These are phyloP conservation scores for Strobilomyces confusus DNA, from an alignment of 768 basidiomycete species.

Conservation along the genomic window DNA sequence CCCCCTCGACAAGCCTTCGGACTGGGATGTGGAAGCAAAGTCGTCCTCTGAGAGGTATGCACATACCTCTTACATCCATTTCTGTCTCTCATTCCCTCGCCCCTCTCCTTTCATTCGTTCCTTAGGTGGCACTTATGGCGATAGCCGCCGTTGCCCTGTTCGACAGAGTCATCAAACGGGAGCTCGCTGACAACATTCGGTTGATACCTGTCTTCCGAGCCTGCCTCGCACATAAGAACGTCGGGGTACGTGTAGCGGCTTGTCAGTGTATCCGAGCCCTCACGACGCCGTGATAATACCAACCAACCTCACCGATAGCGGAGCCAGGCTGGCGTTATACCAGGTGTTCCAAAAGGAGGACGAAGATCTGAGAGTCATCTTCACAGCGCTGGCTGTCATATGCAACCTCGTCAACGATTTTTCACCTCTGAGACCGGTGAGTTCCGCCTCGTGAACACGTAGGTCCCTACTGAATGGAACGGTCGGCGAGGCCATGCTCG, in stretches of 20 bases:
- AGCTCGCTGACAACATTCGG: slow-evolving; percentile 55
- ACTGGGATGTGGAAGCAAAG: slow-evolving; percentile 60
- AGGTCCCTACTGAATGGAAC: not conserved
- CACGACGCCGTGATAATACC: slow-evolving; percentile 71
- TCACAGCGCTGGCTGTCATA: slow-evolving; percentile 67
- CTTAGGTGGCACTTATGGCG: slow-evolving; percentile 67
- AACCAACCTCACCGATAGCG: slow-evolving; percentile 82
- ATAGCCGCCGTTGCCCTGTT: slow-evolving; percentile 71
- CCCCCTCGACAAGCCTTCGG: slow-evolving; percentile 40
- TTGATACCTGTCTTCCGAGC: slow-evolving; percentile 52
- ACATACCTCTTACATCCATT: not conserved
- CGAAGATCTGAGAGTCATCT: slow-evolving; percentile 67
- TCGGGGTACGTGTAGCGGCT: slow-evolving; percentile 80
- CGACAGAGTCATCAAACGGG: slow-evolving; percentile 66
- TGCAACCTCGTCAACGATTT: slow-evolving; percentile 88
- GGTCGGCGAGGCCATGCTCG: slow-evolving; percentile 51
- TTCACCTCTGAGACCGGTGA: slow-evolving; percentile 70
- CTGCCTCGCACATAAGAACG: slow-evolving; percentile 55
- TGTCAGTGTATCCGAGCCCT: slow-evolving; percentile 84
- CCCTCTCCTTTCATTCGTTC: not conserved
- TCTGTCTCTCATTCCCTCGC: not conserved
- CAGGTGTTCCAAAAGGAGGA: slow-evolving; percentile 50
- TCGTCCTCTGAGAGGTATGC: slow-evolving; percentile 59
- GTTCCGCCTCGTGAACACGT: slow-evolving; percentile 24
- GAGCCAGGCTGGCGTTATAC: slow-evolving; percentile 70